Evolutionary conservation across 108 stramenopile species (phyloP).

Genomic region (Aurantiochytrium sp.): DNA sequence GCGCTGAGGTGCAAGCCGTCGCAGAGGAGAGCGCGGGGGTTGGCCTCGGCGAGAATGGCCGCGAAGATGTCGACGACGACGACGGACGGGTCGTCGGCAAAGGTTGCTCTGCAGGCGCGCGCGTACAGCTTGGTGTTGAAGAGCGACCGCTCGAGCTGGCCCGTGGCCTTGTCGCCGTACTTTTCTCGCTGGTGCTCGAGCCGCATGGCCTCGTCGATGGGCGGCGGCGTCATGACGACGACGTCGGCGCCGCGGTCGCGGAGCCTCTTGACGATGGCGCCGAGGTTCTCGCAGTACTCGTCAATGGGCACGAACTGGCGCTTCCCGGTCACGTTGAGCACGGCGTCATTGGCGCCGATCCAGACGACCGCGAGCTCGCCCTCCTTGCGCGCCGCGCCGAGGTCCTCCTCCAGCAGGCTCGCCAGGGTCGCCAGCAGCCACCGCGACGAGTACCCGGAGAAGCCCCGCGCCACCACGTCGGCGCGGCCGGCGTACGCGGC

Average conservation of each 20-base stretch:
- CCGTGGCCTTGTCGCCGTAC: neutral
- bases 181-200: conserved; percentile 20
- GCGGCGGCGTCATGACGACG: neutral
- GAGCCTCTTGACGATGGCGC: neutral
- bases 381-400: neutral
- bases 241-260: neutral
- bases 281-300: neutral
- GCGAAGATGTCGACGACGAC: neutral
- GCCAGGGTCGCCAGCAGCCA: neutral
- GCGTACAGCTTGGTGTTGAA: neutral
- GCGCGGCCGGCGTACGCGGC: neutral
- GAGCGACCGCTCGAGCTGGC: neutral
- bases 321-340: neutral
- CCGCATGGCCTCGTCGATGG: conserved; percentile 3
- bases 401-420: neutral
- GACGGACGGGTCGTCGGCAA: neutral
- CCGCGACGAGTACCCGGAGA: neutral
- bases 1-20: neutral
- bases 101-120: neutral
- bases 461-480: neutral
- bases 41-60: neutral
- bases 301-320: conserved; percentile 1
- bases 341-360: conserved; percentile 3
- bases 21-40: neutral
- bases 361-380: neutral